Evolutionary conservation across 192 early-diverging fungal genomes (phyloP), one percentile per base, ranked within the genome.

Genomic region (Dissophora globulifera): DNA sequence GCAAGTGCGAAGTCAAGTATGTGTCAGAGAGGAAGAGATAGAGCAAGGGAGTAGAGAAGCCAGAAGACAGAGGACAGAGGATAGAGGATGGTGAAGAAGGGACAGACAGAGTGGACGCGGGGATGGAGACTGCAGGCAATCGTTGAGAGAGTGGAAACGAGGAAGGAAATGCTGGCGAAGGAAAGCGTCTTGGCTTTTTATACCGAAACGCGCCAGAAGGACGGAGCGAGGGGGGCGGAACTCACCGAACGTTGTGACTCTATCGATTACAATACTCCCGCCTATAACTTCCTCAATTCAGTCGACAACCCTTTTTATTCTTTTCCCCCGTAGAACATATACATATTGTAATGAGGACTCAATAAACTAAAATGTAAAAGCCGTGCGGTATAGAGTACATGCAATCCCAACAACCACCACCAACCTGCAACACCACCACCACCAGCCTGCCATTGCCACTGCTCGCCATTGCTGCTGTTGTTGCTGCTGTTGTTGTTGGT

Each of bases 141-240:
- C 33, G 48, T n/a, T n/a, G n/a, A n/a, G 22, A 46, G 16, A 40
- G 3, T 50, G 35, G 54, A 42, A 49, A 43, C 63, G 10, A 42
- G 29, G 50, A 64, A 35, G 47, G 48, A 31, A 22, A 56, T 22
- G 12, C 27, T 51, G 26, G n/a, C 20, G 32, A 59, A 57, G 48
- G 49, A 31, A 57, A 20, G 54, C 9, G 26, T 19, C 26, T 41
- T 20, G 33, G 55, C 27, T 22, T 63, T 63, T 59, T 59, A 59
- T 59, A 59, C 19, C 43, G 16, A 45, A 45, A 50, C 4, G 49
- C 49, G 27, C n/a, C n/a, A n/a, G n/a, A n/a, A n/a, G 25, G 25
- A 22, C 43, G n/a, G 16, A 17, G 43, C 43, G 43, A 45, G 43
- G 43, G n/a, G 16, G 16, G 43, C 43, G 17, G 9, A n/a, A 45